A percentile compares a stretch with the other conserved stretches of the same genome.
These are phyloP conservation scores for Lipomyces sp. DNA, from an alignment of 805 yeast genomes.

Conservation along the genomic window DNA sequence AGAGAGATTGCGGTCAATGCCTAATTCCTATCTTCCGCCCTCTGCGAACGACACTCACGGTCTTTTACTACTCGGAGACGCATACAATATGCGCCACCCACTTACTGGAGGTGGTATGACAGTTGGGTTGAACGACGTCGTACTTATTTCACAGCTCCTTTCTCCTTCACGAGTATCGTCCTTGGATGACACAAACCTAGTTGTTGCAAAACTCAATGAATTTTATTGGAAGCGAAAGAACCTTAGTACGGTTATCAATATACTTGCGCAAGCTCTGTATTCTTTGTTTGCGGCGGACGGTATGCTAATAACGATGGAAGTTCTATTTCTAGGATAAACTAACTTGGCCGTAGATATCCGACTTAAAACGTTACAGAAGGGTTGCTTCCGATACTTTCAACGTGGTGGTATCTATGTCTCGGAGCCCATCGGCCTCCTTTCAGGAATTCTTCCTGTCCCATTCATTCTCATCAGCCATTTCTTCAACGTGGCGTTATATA, in stretches of 20 bases:
- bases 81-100: constrained; percentile 97
- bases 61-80: constrained; percentile 83
- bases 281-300: constrained; percentile 86
- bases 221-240: constrained; percentile 81
- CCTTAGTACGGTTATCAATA: constrained; percentile 83
- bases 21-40: constrained; percentile 89
- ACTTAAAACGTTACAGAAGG: constrained; percentile 73
- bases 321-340: not conserved
- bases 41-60: constrained; percentile 71
- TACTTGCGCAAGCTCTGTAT: constrained; percentile 87
- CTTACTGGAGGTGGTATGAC: constrained; percentile 99
- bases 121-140: constrained; percentile 89
- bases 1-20: constrained; percentile 79
- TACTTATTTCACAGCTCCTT: constrained; percentile 65
- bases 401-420: constrained; percentile 79
- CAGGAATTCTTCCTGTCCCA: constrained; percentile 82
- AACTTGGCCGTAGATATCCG: constrained; percentile 10
- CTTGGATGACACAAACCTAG: constrained; percentile 60
- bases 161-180: constrained; percentile 58
- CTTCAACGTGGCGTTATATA: constrained; percentile 85
- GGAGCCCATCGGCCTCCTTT: constrained; percentile 80
- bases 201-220: constrained; percentile 60
- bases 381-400: constrained; percentile 86
- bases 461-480: constrained; percentile 78
- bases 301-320: not conserved